phyloP scores from a whole-genome alignment of 164 flowering plant species.

The Santalum album region DNA sequence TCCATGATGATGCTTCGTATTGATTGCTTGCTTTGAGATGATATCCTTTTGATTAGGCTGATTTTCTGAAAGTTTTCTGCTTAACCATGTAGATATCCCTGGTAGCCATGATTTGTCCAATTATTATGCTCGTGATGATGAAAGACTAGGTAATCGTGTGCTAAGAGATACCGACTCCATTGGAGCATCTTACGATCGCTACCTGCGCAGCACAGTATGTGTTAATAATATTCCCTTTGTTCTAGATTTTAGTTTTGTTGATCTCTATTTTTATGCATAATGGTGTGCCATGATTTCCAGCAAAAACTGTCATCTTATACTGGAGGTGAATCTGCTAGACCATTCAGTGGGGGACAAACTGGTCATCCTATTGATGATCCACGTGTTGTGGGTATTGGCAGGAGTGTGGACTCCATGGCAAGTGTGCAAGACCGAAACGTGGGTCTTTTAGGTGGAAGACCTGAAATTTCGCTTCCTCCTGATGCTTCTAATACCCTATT shows the following conservation, averaged over 20 bases:
- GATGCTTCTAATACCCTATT: slow-evolving; percentile 76
- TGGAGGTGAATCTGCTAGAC: slow-evolving; percentile 47
- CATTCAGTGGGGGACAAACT: slow-evolving; percentile 35
- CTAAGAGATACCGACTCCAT: slow-evolving; percentile 56
- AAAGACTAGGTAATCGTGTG: slow-evolving; percentile 33
- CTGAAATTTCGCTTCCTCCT: slow-evolving; percentile 58
- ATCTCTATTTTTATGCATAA: slow-evolving; percentile 4
- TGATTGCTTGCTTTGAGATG: neutral
- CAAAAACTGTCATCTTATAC: slow-evolving; percentile 42
- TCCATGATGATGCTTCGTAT: too few relatives aligned
- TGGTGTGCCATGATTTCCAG: slow-evolving; percentile 22
- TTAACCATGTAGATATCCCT: slow-evolving; percentile 31
- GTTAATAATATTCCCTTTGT: neutral
- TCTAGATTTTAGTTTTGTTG: neutral
- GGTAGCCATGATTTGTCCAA: slow-evolving; percentile 39
- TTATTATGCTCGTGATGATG: slow-evolving; percentile 54
- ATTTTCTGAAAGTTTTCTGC: neutral
- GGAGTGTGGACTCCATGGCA: slow-evolving; percentile 31
- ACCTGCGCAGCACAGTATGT: slow-evolving; percentile 55
- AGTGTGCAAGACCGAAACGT: slow-evolving; percentile 28
- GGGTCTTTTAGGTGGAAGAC: slow-evolving; percentile 40
- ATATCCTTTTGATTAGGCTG: neutral
- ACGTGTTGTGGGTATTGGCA: slow-evolving; percentile 28
- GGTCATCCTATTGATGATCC: slow-evolving; percentile 48
- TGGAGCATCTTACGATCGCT: slow-evolving; percentile 76